These are phyloP conservation scores for Biscogniauxia mediterranea DNA, from an alignment of 2,329 filamentous ascomycete species.

Conservation along the genomic window DNA sequence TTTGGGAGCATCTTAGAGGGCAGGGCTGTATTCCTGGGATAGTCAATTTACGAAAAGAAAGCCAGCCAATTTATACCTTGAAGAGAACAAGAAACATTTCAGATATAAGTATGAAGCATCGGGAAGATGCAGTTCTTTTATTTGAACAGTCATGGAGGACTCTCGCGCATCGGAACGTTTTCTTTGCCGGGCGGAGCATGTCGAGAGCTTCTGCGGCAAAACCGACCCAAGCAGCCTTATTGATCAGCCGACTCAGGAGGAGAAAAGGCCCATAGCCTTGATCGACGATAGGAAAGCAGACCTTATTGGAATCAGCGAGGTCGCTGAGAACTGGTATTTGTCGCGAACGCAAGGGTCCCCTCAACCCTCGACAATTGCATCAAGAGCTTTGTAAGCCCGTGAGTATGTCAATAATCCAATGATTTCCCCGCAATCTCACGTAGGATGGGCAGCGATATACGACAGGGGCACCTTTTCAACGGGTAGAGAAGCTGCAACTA, in stretches of 20 bases:
- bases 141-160: constrained; percentile 7
- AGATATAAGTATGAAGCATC: constrained; percentile 6
- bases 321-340: constrained; percentile 6
- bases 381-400: constrained; percentile 6
- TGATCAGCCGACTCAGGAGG: not conserved
- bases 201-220: constrained; percentile 9
- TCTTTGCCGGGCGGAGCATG: constrained; percentile 4
- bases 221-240: not conserved
- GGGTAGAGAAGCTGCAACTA: not conserved
- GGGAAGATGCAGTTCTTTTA: not conserved
- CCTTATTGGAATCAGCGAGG: constrained; percentile 3
- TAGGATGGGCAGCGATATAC: constrained; percentile 5
- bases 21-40: constrained; percentile 3
- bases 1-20: not conserved
- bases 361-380: constrained; percentile 5
- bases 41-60: constrained; percentile 5
- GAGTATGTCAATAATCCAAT: not conserved
- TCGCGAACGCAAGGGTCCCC: constrained; percentile 5
- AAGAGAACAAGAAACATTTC: constrained; percentile 6
- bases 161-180: constrained; percentile 9
- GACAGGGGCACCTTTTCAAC: not conserved
- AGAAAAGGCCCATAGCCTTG: constrained; percentile 4
- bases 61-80: constrained; percentile 5
- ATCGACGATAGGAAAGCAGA: constrained; percentile 9
- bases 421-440: constrained; percentile 1